Base-by-base conservation (phyloP, 768 basidiomycete genomes). In the Infundibulicybe gibba region DNA sequence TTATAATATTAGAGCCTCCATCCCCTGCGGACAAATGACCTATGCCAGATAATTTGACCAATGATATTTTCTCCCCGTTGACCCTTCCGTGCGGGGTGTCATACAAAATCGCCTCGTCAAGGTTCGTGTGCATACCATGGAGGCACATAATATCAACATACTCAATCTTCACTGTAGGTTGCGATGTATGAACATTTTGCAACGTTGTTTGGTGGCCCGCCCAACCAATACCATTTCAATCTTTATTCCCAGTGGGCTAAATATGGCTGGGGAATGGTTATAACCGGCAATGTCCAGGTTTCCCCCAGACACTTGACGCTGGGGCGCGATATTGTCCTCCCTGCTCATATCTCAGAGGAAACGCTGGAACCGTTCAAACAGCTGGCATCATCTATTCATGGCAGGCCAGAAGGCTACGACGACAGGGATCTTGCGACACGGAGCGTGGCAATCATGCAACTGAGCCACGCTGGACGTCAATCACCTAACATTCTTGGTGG, bases 151-250 rank as follows among this genome's bases (percentile, higher is more conserved):
- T 21, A 17, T 39, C 17, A 25, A 37, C 32, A 17, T 17, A 30
- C 20, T 38, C 16, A 12, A 19, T 41, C 33, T 45, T 47, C 44
- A 40, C n/a, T 14, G 10, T 55, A 97, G 92, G 90, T 81, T n/a
- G 84, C 94, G 0, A 74, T 94, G 77, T 94, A 94, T 53, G 94
- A 97, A 62, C 85, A 91, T 56, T 70, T 95, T 9, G 77, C 85
- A 0, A 52, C 62, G 3, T 68, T 85, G 25, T 66, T 67, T 9
- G 88, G 90, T 16, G 90, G 90, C 0, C 75, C 78, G 9, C 93
- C 94, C 0, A 90, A 87, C 51, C 55, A 66, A 12, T 61, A 70
- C 38, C 88, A 93, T 61, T 58, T 74, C 32, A 56, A 65, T 0
- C 71, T 97, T 21, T 97, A 97, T 59, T 63, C 76, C 0, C 68